Conservation (phyloP, 2,329 filamentous ascomycete species). For the Eurotiales sp. region DNA sequence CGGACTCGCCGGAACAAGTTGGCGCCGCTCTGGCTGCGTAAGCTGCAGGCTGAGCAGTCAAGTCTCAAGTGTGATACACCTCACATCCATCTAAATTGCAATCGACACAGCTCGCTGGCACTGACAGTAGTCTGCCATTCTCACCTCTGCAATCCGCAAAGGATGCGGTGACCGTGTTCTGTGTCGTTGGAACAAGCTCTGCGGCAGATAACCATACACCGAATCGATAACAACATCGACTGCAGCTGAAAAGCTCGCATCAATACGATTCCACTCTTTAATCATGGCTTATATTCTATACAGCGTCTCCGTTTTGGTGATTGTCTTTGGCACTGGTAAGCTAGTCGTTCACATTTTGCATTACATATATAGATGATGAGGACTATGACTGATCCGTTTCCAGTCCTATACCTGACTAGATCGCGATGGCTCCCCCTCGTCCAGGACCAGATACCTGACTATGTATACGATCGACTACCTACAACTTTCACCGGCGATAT, state of each 20-base stretch:
- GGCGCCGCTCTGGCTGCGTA: background rate
- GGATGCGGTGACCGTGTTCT: conserved; percentile 4
- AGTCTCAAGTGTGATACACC: too few relatives aligned
- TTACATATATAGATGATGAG: too few relatives aligned
- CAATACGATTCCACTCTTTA: background rate
- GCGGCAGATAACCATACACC: conserved; percentile 1
- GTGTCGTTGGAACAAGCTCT: conserved; percentile 4
- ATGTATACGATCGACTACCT: conserved; percentile 74
- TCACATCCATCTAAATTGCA: background rate
- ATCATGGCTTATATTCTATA: conserved; percentile 79
- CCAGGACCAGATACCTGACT: conserved; percentile 62
- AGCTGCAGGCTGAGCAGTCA: background rate
- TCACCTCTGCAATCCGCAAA: background rate
- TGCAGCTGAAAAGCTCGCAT: too few relatives aligned
- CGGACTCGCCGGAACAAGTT: conserved; percentile 10
- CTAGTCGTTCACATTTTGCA: too few relatives aligned
- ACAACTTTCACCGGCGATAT: conserved; percentile 77
- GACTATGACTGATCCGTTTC: background rate
- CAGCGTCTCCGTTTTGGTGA: conserved; percentile 65
- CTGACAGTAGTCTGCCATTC: background rate
- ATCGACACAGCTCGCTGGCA: background rate
- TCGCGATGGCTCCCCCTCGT: conserved; percentile 69
- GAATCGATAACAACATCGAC: background rate
- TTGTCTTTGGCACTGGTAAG: conserved; percentile 67
- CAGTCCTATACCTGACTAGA: conserved; percentile 77